Conservation (phyloP, 495 filamentous ascomycete genomes). For the Aspergillus diversus region DNA sequence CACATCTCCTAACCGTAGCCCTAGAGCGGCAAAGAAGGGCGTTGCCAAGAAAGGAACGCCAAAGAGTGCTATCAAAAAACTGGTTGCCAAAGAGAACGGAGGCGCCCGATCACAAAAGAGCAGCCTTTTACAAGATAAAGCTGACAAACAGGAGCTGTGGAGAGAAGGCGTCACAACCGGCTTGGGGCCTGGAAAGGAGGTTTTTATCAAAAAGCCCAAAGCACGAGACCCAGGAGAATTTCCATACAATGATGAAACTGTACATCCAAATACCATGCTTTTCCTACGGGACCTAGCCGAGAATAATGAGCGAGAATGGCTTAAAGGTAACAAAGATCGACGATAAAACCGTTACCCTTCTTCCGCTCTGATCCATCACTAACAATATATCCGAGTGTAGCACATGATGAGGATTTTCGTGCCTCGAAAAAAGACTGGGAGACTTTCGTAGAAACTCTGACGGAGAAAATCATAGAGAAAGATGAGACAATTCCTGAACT, state of each 20-base stretch:
- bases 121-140: background rate
- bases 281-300: constrained; percentile 75
- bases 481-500: constrained; percentile 84
- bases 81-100: constrained; percentile 26
- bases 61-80: constrained; percentile 27
- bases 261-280: constrained; percentile 81
- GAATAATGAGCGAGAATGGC: constrained; percentile 82
- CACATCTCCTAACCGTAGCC: constrained; percentile 28
- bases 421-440: constrained; percentile 77
- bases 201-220: constrained; percentile 72
- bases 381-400: constrained; percentile 40
- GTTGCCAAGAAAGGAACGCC: background rate
- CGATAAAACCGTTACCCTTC: constrained; percentile 7
- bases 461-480: constrained; percentile 66
- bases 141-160: constrained; percentile 57
- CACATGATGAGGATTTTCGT: constrained; percentile 76
- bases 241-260: constrained; percentile 65
- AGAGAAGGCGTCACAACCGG: constrained; percentile 58
- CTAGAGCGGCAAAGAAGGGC: constrained; percentile 20
- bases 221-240: constrained; percentile 66
- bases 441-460: constrained; percentile 69
- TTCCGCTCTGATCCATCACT: constrained; percentile 10
- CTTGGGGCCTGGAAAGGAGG: constrained; percentile 62
- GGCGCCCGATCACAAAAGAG: background rate
- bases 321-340: constrained; percentile 61